Evolutionary conservation across 176 grass and related monocot genomes (phyloP), one percentile per base, ranked within the genome.

Genomic region (Leersia perrieri): DNA sequence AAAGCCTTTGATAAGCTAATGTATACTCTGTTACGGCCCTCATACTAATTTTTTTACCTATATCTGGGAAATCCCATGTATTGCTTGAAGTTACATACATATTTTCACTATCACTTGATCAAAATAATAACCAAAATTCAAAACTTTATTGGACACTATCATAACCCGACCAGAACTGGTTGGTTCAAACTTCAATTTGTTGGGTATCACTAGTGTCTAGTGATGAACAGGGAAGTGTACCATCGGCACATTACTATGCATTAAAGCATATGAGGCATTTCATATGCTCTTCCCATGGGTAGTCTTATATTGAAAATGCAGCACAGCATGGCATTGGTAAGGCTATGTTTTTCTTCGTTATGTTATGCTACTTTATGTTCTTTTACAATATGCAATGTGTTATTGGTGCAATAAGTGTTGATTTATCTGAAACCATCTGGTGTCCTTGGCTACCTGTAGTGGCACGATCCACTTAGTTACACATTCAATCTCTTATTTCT

Each of bases 361-460:
- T 64, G 53, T 66, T 20, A 39, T 77, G 28, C 36, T 77, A 70
- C 22, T 78, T 49, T 36, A 5, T 22, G 5, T 47, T 58, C 13
- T 51, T 63, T 47, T 70, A 12, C 47, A 68, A 77, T 11, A 29
- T 85, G 55, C 39, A 38, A 38, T 72, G 38, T 32, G 31, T 26
- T 71, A 28, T 63, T 78, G 31, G 31, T 72, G 58, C 15, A 9
- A 36, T 38, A 79, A 78, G 45, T 62, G 70, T 22, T 63, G 47
- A 38, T 40, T 18, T 39, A 38, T 8, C 69, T 70, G 34, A 16
- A 72, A 45, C 66, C 34, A 23, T 79, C 15, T 66, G 7, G 40
- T 74, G 32, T 81, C 22, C 58, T 73, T 65, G 42, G 22, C 49
- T 53, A 16, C 5, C 20, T 53, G 49, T 20, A n/a, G 41, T 28